phyloP scores from a whole-genome alignment of 73 alveolate species.

The Tetrahymena elliotti region DNA sequence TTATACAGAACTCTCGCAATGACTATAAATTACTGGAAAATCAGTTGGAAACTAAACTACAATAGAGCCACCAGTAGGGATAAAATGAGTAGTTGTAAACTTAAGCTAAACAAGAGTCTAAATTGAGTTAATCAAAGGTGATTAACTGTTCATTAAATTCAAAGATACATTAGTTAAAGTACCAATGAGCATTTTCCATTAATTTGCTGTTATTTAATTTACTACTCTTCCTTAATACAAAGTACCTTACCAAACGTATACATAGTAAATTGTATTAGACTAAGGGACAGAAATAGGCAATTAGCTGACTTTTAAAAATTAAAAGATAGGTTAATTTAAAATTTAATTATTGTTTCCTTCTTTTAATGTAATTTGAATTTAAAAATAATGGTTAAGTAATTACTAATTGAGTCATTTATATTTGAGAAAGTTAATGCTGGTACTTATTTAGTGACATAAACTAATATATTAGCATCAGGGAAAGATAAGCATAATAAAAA shows the following conservation, averaged over 20 bases:
- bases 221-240: neutral
- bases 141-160: neutral
- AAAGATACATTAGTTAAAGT: neutral
- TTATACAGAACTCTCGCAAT: neutral
- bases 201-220: neutral
- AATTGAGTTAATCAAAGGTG: neutral
- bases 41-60: neutral
- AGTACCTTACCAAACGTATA: neutral
- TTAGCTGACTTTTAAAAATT: neutral
- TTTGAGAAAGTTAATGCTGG: neutral
- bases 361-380: neutral
- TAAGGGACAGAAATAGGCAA: neutral
- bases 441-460: neutral
- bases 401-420: neutral
- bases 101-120: neutral
- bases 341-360: too few relatives aligned
- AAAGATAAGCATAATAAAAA: neutral
- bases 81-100: neutral
- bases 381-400: neutral
- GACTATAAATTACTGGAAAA: neutral
- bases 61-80: neutral
- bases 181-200: neutral
- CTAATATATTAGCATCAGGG: neutral
- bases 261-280: neutral
- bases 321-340: neutral